These are phyloP conservation scores for Jatropha podagrica DNA, from an alignment of 441 rosid species.

Conservation along the genomic window DNA sequence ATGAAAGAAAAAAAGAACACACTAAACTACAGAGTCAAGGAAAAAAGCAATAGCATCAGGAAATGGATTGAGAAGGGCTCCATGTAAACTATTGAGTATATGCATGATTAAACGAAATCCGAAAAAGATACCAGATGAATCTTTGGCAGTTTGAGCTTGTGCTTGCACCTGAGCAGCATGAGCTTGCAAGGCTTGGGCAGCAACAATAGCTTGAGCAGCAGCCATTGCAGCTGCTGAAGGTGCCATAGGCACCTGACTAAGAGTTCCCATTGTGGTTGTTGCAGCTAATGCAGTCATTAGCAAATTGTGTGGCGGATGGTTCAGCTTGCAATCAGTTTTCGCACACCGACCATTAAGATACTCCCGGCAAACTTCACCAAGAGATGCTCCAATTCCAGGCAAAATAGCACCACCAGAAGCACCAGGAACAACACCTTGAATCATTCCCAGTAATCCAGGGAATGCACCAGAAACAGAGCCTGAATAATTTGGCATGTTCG, in stretches of 20 bases:
- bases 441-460: conserved; percentile 93
- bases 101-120: background rate
- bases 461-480: conserved; percentile 92
- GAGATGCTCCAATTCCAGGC: conserved; percentile 96
- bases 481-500: conserved; percentile 98
- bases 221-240: conserved; percentile 99
- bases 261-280: conserved; percentile 79
- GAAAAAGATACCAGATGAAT: conserved; percentile 55
- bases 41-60: conserved; percentile 1
- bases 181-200: conserved; percentile 99
- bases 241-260: conserved; percentile 97
- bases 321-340: conserved; percentile 81
- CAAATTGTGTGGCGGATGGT: conserved; percentile 90
- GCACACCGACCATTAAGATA: conserved; percentile 86
- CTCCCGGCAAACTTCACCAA: conserved; percentile 97
- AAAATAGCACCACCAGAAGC: conserved; percentile 95
- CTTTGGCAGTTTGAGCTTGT: conserved; percentile 69
- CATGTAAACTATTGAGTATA: background rate
- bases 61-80: background rate
- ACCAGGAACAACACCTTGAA: conserved; percentile 84
- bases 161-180: conserved; percentile 99
- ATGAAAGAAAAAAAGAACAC: background rate
- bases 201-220: conserved; percentile 99
- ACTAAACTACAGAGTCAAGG: background rate
- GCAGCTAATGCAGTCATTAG: conserved; percentile 95